Base-by-base conservation (phyloP, 805 yeast genomes). In the Lachancea dasiensis region DNA sequence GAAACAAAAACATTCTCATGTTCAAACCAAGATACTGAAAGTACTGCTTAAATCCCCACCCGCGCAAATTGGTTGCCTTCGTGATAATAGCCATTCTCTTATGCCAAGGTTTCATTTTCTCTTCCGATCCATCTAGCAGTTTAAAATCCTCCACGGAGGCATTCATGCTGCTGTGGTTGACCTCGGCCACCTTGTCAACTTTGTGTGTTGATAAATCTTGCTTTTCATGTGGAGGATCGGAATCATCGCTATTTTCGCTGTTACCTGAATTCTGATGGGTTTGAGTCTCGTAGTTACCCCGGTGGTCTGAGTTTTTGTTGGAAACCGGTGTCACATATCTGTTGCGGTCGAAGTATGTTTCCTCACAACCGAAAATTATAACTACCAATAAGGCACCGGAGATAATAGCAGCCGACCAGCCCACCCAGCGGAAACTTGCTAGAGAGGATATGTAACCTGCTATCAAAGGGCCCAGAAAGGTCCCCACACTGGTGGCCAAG, bases 371-470 rank as follows among this genome's bases (percentile, higher is more conserved):
- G 45, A 81, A 72, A 18, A 79, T 47, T 37, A 80, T 56, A 10
- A 80, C 69, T 1, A 73, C 41, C 40, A 81, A 58, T 20, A 77
- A 61, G 2, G 62, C 77, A 28, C 78, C 87, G 8, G 81, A 77
- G 40, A 79, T 69, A 21, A 84, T 81, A 5, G 74, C 75, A 11
- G 76, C 78, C 46, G 69, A 53, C 72, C 78, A 78, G 23, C 87
- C 86, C 5, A 82, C 85, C 94, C 94, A 85, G 50, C 82, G 67
- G 64, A 83, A 85, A n/a, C 75, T 70, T 19, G 72, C 66, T 31
- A 70, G 61, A 31, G 74, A 69, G 6, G 78, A 72, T 46, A 82
- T 75, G 49, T 78, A 76, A n/a, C 86, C 87, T 14, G 86, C 89
- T 46, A 82, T 70, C 37, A 85, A 61, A 2, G 95, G 94, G 2